These are phyloP conservation scores for Hypoxylon fuscum DNA, from an alignment of 495 filamentous ascomycete species.

Conservation along the genomic window DNA sequence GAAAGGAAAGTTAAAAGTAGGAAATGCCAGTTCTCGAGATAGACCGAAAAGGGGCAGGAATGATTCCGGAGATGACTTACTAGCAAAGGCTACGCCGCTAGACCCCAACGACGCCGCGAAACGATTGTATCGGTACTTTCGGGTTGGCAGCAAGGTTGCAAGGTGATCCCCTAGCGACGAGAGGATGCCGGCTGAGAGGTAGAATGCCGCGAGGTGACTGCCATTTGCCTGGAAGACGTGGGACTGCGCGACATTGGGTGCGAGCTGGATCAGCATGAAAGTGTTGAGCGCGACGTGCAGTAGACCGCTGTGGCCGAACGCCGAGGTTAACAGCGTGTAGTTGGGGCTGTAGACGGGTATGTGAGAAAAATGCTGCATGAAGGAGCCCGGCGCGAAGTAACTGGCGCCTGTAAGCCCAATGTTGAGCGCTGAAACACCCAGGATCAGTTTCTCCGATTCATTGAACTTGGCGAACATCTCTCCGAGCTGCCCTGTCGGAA, in stretches of 20 bases:
- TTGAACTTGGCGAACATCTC: constrained; percentile 8
- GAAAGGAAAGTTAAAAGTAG: background rate
- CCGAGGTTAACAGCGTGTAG: constrained; percentile 43
- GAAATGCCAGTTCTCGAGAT: background rate
- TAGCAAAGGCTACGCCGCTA: constrained; percentile 37
- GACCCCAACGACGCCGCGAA: constrained; percentile 14
- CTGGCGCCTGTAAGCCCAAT: constrained; percentile 9
- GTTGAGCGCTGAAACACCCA: constrained; percentile 25
- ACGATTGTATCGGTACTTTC: constrained; percentile 12
- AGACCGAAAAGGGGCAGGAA: background rate
- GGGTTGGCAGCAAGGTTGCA: constrained; percentile 22
- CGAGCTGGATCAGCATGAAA: constrained; percentile 27
- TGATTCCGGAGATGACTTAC: constrained; percentile 3
- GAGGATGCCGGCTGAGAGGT: constrained; percentile 40
- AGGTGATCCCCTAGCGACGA: constrained; percentile 36
- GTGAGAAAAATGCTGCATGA: constrained; percentile 24
- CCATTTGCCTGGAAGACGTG: constrained; percentile 32
- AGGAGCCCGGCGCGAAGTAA: constrained; percentile 2
- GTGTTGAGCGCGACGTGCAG: constrained; percentile 36
- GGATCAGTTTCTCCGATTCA: constrained; percentile 17
- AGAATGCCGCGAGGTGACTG: constrained; percentile 45
- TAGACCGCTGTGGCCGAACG: constrained; percentile 35
- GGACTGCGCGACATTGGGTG: constrained; percentile 21
- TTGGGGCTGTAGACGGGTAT: constrained; percentile 24
- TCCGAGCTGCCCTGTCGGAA: constrained; percentile 1